Conservation (phyloP, 768 basidiomycete species). For the Psilocybe tampanensis region DNA sequence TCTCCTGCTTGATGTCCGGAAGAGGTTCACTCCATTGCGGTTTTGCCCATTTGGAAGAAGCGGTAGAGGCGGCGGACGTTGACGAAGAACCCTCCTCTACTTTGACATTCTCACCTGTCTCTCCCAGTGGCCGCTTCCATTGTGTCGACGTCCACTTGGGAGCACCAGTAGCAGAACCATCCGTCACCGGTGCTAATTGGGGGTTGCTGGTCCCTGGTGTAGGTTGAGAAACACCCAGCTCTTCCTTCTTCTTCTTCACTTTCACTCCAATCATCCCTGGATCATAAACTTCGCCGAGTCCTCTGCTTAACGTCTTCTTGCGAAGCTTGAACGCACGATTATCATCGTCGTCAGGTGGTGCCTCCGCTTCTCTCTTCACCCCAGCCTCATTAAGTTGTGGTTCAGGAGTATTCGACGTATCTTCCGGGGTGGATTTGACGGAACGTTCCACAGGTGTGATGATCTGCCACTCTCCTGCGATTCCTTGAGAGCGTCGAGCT, state of each 20-base stretch:
- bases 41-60: constrained; percentile 33
- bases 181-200: constrained; percentile 10
- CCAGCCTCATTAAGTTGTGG: constrained; percentile 18
- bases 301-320: constrained; percentile 59
- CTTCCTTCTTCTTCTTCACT: constrained; percentile 62
- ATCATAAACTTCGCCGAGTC: constrained; percentile 83
- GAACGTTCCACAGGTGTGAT: constrained; percentile 38
- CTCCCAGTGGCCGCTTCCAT: constrained; percentile 20
- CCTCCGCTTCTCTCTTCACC: constrained; percentile 41
- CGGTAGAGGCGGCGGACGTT: neutral
- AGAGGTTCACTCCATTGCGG: constrained; percentile 31
- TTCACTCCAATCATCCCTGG: constrained; percentile 71
- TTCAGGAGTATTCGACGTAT: constrained; percentile 6
- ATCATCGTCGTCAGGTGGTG: constrained; percentile 51
- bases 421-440: constrained; percentile 9
- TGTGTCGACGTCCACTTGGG: constrained; percentile 27
- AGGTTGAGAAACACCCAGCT: constrained; percentile 13
- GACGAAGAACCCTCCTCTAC: constrained; percentile 12
- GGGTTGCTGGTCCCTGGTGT: constrained; percentile 15
- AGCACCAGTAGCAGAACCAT: constrained; percentile 2
- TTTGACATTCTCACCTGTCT: constrained; percentile 6
- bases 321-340: constrained; percentile 66
- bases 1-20: constrained; percentile 21
- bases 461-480: constrained; percentile 79
- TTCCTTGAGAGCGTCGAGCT: constrained; percentile 62